Conservation (phyloP, 192 early-diverging fungal genomes). For the Pilaira anomala region DNA sequence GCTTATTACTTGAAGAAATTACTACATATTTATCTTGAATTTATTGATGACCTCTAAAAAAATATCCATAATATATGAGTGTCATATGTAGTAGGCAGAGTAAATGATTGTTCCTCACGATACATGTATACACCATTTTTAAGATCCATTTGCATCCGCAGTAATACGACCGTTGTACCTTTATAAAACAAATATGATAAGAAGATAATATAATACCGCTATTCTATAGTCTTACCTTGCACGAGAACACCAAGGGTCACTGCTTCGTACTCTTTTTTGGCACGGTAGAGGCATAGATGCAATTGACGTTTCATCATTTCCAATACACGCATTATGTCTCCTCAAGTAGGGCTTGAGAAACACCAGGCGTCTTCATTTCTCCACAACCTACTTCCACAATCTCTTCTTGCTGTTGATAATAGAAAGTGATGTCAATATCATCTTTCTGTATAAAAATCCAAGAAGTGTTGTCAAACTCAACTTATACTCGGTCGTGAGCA, state of each 20-base stretch:
- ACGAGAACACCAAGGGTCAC: constrained; percentile 13
- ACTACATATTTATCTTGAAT: constrained; percentile 3
- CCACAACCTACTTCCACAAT: constrained; percentile 10
- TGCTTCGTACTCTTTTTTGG: constrained; percentile 7
- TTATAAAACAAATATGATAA: constrained; percentile 7
- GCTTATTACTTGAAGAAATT: not conserved
- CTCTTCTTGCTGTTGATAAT: not conserved
- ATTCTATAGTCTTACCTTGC: constrained; percentile 3
- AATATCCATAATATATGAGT: constrained; percentile 12
- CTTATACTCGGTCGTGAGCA: constrained; percentile 5
- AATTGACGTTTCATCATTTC: constrained; percentile 15
- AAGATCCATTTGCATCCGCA: constrained; percentile 11
- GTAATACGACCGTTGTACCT: constrained; percentile 3
- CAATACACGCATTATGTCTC: constrained; percentile 16
- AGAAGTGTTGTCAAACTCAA: constrained; percentile 9
- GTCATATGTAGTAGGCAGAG: constrained; percentile 1
- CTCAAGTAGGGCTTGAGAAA: not conserved
- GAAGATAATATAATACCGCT: not conserved
- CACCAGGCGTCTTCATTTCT: not conserved
- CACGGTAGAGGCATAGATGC: constrained; percentile 3
- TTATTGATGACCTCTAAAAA: constrained; percentile 1
- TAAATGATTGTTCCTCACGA: not conserved
- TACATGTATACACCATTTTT: constrained; percentile 12
- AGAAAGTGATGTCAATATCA: not conserved
- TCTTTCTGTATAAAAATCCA: constrained; percentile 11